A percentile compares a stretch with the other conserved stretches of the same genome.
Evolutionary conservation across 2,329 filamentous ascomycete genomes (phyloP).

Genomic region (Alternaria atra): DNA sequence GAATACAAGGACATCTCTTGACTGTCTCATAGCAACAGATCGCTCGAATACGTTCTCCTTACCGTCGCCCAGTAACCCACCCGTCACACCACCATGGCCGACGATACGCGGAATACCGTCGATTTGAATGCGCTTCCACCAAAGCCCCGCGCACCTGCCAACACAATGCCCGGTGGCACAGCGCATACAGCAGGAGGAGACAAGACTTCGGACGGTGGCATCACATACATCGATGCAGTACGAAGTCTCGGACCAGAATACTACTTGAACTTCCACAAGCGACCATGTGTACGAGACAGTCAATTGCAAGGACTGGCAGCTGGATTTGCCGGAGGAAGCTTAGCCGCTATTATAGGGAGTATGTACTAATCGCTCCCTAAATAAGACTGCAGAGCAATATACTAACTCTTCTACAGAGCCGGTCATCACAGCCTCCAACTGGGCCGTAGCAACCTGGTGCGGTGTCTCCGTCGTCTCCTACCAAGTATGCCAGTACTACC

Average conservation of each 20-base stretch:
- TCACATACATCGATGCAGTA: constrained; percentile 67
- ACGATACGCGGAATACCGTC: constrained; percentile 54
- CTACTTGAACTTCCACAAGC: constrained; percentile 76
- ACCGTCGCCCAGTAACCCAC: neutral
- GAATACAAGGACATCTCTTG: neutral
- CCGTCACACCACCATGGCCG: constrained; percentile 53
- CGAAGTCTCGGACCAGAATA: constrained; percentile 73
- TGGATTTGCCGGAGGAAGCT: constrained; percentile 77
- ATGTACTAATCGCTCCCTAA: constrained; percentile 33
- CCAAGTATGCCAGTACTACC: constrained; percentile 82
- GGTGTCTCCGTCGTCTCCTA: constrained; percentile 75
- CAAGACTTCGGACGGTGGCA: constrained; percentile 31
- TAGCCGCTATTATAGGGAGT: constrained; percentile 81
- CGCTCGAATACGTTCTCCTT: neutral
- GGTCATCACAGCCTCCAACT: constrained; percentile 77
- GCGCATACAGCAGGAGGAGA: constrained; percentile 69
- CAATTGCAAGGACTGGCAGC: constrained; percentile 83
- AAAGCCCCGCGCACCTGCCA: constrained; percentile 41
- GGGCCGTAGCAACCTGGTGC: constrained; percentile 82
- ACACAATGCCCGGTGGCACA: constrained; percentile 62
- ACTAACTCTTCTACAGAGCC: constrained; percentile 57
- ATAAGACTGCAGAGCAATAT: neutral
- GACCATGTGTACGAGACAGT: constrained; percentile 84
- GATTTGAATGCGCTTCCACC: constrained; percentile 28
- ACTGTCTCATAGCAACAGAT: neutral